phyloP scores from a whole-genome alignment of 495 filamentous ascomycete genomes.

The Tetracladium marchalianum region DNA sequence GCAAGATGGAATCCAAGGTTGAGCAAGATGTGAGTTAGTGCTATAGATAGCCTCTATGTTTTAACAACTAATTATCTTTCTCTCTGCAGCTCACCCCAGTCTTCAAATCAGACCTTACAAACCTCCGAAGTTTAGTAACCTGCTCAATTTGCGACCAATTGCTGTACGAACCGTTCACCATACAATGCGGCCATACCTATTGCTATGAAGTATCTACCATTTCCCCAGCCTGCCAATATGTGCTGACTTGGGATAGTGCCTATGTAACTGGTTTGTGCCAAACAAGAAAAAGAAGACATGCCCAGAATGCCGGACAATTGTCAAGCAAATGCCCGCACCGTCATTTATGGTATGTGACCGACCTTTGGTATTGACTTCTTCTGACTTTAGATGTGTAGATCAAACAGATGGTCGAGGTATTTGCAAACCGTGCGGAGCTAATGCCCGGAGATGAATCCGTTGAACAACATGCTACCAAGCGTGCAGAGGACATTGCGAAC shows the following conservation, averaged over 20 bases:
- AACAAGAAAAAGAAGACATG: conserved; percentile 55
- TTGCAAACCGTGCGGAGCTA: conserved; percentile 50
- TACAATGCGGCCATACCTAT: conserved; percentile 65
- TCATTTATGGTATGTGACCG: conserved; percentile 50
- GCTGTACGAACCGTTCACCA: conserved; percentile 63
- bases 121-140: conserved; percentile 29
- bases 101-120: conserved; percentile 17
- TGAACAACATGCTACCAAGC: conserved; percentile 46
- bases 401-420: conserved; percentile 54
- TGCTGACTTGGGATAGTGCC: conserved; percentile 35
- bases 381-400: conserved; percentile 35
- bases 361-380: not conserved
- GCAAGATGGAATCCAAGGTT: too few species aligned
- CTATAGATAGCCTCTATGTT: too few species aligned
- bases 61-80: not conserved
- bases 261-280: conserved; percentile 53
- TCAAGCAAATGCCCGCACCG: conserved; percentile 52
- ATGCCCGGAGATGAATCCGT: conserved; percentile 54
- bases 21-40: too few species aligned
- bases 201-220: conserved; percentile 50
- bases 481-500: conserved; percentile 45
- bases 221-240: conserved; percentile 11
- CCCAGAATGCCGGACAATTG: conserved; percentile 56
- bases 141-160: conserved; percentile 62
- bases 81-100: conserved; percentile 6